Base-by-base conservation (phyloP, 2,329 filamentous ascomycete species). In the Cladophialophora exuberans region DNA sequence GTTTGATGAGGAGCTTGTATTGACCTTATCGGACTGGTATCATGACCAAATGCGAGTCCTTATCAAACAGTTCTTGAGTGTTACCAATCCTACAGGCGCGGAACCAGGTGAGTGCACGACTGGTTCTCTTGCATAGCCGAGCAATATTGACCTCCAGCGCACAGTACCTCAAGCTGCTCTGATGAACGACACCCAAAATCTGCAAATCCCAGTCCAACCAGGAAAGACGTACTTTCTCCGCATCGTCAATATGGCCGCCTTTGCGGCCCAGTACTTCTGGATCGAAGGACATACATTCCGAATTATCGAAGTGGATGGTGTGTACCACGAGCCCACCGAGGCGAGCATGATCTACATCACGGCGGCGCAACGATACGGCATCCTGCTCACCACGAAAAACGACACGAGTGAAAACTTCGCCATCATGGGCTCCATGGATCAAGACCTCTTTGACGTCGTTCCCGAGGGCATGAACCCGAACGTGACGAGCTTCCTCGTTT, bases 11-110 rank as follows among this genome's bases (percentile, higher is more conserved):
- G 85, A 89, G 70, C 65, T 84, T 20, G 73, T 85, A 6, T 64
- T 90, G 22, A 86, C 84, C 0, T 72, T 89, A 15, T 85, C 84
- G 0, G 87, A 90, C 69, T 85, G 86, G 86, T 89, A 90, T 64
- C 86, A 90, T 55, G 71, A 79, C 18, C 72, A 83, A 62, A 81
- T 83, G 73, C 71, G 73, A 0, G 66, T 66, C 2, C 70, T 84
- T 2, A 70, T 80, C 41, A 66, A 71, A 2, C 54, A 71, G 25
- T 83, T 83, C 58, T 67, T 81, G 39, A 77, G 71, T 46, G 61
- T 73, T 35, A 66, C 73, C 52, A 79, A 80, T 45, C 76, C 74
- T 4, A 74, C 72, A n/a, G 82, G 82, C 7, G 72, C 74, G 2
- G 79, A 88, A 65, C 86, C 87, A 49, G 59, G 59, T 59, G 53